Evolutionary conservation across 305 asterid species (phyloP).

Genomic region (Solanum hybrid): DNA sequence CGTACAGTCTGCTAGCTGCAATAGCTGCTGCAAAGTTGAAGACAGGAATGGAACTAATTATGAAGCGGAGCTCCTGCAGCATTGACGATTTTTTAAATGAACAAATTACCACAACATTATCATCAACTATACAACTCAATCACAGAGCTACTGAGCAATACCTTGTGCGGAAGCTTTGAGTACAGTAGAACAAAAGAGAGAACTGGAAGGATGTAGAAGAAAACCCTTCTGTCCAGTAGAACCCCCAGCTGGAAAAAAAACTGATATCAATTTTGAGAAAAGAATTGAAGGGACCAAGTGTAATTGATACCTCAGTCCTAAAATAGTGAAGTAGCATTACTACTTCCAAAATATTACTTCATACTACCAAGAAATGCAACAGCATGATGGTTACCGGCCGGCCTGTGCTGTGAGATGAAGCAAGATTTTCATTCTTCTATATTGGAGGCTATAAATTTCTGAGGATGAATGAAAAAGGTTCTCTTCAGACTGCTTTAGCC

Average conservation of each 20-base stretch:
- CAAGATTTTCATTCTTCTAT: neutral
- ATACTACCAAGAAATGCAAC: neutral
- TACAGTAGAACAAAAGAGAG: slow-evolving; percentile 71
- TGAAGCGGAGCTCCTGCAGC: slow-evolving; percentile 93
- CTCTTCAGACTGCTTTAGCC: neutral
- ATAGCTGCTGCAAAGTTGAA: slow-evolving; percentile 89
- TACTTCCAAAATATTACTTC: neutral
- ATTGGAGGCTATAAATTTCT: neutral
- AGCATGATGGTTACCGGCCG: neutral
- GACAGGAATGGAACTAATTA: slow-evolving; percentile 82
- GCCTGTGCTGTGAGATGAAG: neutral
- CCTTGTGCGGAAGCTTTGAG: slow-evolving; percentile 98
- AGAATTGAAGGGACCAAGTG: neutral
- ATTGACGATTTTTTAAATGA: slow-evolving; percentile 14
- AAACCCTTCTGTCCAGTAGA: slow-evolving; percentile 69
- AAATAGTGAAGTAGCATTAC: neutral
- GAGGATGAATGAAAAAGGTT: neutral
- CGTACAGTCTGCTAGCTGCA: slow-evolving; percentile 90
- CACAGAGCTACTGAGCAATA: slow-evolving; percentile 19
- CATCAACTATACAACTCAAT: slow-evolving; percentile 9
- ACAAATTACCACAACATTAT: slow-evolving; percentile 2
- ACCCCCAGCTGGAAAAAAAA: slow-evolving; percentile 71
- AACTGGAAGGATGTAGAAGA: slow-evolving; percentile 56
- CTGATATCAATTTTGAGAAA: slow-evolving; percentile 16
- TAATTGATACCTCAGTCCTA: neutral